Percentiles rank a stretch among this genome's conserved stretches.
Evolutionary conservation across 768 basidiomycete genomes (phyloP).

Genomic region (Boletus sp.): DNA sequence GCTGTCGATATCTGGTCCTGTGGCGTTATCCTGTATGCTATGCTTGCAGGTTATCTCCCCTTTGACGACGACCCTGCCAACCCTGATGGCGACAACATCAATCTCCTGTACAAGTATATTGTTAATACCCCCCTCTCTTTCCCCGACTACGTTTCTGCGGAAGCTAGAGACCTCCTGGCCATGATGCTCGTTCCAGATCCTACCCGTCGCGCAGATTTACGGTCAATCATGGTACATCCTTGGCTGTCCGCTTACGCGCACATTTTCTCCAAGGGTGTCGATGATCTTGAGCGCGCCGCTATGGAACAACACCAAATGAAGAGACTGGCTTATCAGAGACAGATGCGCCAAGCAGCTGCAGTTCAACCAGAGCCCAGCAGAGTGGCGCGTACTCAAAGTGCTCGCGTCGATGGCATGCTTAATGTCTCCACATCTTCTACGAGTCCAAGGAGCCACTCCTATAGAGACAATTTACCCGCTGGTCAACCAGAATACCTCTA

Average conservation of each 20-base stretch:
- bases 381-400: conserved; percentile 51
- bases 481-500: conserved; percentile 69
- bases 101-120: conserved; percentile 97
- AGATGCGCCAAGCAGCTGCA: conserved; percentile 61
- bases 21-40: conserved; percentile 94
- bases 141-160: conserved; percentile 89
- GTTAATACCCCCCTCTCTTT: conserved; percentile 95
- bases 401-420: conserved; percentile 49
- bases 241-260: conserved; percentile 64
- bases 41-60: conserved; percentile 97
- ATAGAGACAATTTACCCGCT: conserved; percentile 46
- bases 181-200: conserved; percentile 97
- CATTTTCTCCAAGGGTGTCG: conserved; percentile 66
- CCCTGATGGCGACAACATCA: conserved; percentile 99
- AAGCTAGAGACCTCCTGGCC: conserved; percentile 79
- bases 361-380: conserved; percentile 30
- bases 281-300: conserved; percentile 76
- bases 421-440: conserved; percentile 33
- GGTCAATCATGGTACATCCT: conserved; percentile 79
- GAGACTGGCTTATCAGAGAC: conserved; percentile 74
- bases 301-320: conserved; percentile 86
- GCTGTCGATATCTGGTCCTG: conserved; percentile 99
- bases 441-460: conserved; percentile 41
- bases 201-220: conserved; percentile 69
- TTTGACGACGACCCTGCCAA: conserved; percentile 99